Conservation (phyloP, 176 grass and related monocot genomes). For the Zoysia pacifica region DNA sequence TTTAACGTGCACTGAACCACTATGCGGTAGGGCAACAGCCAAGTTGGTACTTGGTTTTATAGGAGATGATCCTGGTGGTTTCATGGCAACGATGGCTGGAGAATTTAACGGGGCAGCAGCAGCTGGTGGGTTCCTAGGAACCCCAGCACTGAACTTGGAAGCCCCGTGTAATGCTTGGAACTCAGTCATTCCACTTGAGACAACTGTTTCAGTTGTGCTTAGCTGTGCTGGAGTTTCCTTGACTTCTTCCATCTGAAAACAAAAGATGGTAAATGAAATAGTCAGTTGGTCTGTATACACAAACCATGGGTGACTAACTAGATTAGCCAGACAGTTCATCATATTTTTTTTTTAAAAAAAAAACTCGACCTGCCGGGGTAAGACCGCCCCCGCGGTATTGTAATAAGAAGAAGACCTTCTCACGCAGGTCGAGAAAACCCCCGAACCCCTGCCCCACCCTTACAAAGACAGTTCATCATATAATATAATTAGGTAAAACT, state of each 20-base stretch:
- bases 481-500: neutral
- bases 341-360: too few species aligned
- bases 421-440: too few species aligned
- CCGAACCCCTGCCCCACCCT: too few species aligned
- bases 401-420: too few species aligned
- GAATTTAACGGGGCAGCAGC: conserved; percentile 43
- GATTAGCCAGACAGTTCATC: neutral
- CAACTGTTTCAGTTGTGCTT: conserved; percentile 51
- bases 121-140: conserved; percentile 36
- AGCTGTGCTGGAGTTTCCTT: conserved; percentile 66
- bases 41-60: conserved; percentile 45
- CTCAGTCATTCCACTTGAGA: conserved; percentile 43
- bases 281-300: conserved; percentile 5
- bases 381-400: too few species aligned
- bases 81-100: conserved; percentile 43
- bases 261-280: conserved; percentile 15
- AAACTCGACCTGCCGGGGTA: too few species aligned
- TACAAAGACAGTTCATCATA: neutral
- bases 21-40: conserved; percentile 46
- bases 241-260: conserved; percentile 83
- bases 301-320: neutral
- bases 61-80: conserved; percentile 47
- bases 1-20: conserved; percentile 48
- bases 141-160: conserved; percentile 51
- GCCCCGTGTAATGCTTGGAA: conserved; percentile 56